Evolutionary conservation across 192 early-diverging fungal genomes (phyloP), one percentile per base, ranked within the genome.

Genomic region (Coemansia sp.): DNA sequence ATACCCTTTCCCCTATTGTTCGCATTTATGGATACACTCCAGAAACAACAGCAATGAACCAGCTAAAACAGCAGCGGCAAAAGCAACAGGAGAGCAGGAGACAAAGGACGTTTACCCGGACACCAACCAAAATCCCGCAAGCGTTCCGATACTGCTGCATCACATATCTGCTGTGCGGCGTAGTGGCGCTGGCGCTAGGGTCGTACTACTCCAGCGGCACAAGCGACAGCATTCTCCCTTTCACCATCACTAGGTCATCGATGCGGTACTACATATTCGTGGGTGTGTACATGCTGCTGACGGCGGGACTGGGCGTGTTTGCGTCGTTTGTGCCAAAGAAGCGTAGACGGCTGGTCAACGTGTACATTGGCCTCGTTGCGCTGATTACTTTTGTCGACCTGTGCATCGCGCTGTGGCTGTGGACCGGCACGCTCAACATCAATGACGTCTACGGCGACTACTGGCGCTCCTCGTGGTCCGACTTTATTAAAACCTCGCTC

Each of bases 391-490:
- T 79, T 0, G 63, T 70, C 29, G 70, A 67, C 57, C 4, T 73
- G 2, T 61, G 67, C n/a, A 58, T 74, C 2, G 62, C 64, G 29
- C 25, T 79, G 2, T 73, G 67, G 71, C 49, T 79, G 6, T 79
- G 77, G 77, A 74, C 68, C 4, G 53, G 71, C 35, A 79, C 77
- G 8, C 42, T 79, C 2, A 67, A 79, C 58, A 79, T 79, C 28
- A 39, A 74, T 40, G 62, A 42, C 30, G 39, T 58, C 3, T 70
- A 70, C 23, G 58, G 67, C 20, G 23, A 64, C 16, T 57, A 60
- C 56, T 79, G 77, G 77, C 55, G 67, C 20, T 37, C 59, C 39
- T 49, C 59, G 5, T 79, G 71, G 77, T 58, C 71, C 0, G 67
- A 67, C 45, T 57, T 61, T 30, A 60, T 79, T 21, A 79, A 73